Percentiles rank a stretch among this genome's conserved stretches.
Conservation (phyloP, 2,329 filamentous ascomycete species). For the Fusarium nelsonii region DNA sequence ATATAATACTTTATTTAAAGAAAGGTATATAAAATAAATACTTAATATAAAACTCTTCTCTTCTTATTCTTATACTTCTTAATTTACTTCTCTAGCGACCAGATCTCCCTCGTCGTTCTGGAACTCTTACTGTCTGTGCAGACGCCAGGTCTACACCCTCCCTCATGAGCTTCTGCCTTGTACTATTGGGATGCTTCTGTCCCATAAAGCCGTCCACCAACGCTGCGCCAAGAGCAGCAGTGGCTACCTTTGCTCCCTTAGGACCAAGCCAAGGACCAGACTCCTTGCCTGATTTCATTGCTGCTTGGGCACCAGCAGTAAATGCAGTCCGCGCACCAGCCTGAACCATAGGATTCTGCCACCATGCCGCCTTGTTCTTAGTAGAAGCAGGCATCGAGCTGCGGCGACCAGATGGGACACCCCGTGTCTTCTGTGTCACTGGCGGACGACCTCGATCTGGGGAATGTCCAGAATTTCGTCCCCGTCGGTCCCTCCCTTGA, state of each 20-base stretch:
- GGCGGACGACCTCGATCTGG: constrained; percentile 46
- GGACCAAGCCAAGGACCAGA: constrained; percentile 61
- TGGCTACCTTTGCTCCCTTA: constrained; percentile 63
- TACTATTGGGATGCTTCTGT: constrained; percentile 49
- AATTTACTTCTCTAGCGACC: too few relatives aligned
- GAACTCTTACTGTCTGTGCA: constrained; percentile 22
- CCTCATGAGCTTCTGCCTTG: constrained; percentile 46
- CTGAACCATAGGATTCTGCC: constrained; percentile 55
- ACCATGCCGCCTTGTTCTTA: constrained; percentile 49
- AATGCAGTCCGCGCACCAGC: constrained; percentile 62
- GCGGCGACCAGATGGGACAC: constrained; percentile 43
- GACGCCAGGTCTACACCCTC: constrained; percentile 46
- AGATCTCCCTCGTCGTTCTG: constrained; percentile 2
- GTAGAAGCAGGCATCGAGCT: constrained; percentile 52
- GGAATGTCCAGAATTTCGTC: constrained; percentile 25
- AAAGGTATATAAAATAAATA: too few relatives aligned
- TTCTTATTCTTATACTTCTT: too few relatives aligned
- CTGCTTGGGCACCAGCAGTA: constrained; percentile 62
- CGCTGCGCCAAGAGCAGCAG: constrained; percentile 62
- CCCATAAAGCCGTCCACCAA: constrained; percentile 61
- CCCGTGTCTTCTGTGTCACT: constrained; percentile 31
- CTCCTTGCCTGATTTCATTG: constrained; percentile 60
- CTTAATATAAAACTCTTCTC: too few relatives aligned
- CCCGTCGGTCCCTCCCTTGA: constrained; percentile 37
- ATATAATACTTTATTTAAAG: too few relatives aligned